These are phyloP conservation scores for Kwoniella pini DNA, from an alignment of 768 basidiomycete genomes.

Conservation along the genomic window DNA sequence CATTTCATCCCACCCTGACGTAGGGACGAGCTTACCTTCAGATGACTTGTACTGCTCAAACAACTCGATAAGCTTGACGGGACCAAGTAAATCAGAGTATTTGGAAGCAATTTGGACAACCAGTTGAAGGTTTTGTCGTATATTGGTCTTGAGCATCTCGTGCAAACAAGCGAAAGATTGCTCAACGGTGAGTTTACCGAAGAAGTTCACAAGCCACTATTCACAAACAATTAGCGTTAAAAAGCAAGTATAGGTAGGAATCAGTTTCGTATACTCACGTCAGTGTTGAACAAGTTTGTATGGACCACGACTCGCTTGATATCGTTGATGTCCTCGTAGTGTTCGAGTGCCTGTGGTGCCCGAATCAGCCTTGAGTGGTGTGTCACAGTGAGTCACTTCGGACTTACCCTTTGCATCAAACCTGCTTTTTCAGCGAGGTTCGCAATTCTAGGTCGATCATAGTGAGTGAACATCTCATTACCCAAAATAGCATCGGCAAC, in stretches of 20 bases:
- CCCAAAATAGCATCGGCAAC: conserved; percentile 98
- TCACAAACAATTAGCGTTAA: background rate
- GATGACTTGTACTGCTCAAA: conserved; percentile 97
- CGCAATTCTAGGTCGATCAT: conserved; percentile 93
- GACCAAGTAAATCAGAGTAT: conserved; percentile 96
- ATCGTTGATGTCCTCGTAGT: conserved; percentile 96
- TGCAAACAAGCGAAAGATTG: conserved; percentile 95
- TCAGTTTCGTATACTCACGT: conserved; percentile 63
- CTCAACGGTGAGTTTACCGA: conserved; percentile 93
- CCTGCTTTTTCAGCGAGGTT: conserved; percentile 99
- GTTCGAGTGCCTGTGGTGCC: conserved; percentile 86
- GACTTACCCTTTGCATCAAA: conserved; percentile 78
- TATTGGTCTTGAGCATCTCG: conserved; percentile 96
- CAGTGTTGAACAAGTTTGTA: conserved; percentile 75
- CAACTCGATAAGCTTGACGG: conserved; percentile 96
- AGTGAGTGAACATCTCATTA: conserved; percentile 97
- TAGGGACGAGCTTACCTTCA: conserved; percentile 76
- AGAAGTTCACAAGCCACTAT: conserved; percentile 95
- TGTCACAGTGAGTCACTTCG: background rate
- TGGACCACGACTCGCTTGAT: conserved; percentile 98
- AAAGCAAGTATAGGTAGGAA: background rate
- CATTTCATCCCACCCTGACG: background rate
- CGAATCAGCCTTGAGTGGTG: background rate
- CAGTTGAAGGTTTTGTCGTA: conserved; percentile 93
- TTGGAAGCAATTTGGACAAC: conserved; percentile 98